Evolutionary conservation across 1,284 basidiomycete genomes (phyloP).

Genomic region (Caloboletus firmus): DNA sequence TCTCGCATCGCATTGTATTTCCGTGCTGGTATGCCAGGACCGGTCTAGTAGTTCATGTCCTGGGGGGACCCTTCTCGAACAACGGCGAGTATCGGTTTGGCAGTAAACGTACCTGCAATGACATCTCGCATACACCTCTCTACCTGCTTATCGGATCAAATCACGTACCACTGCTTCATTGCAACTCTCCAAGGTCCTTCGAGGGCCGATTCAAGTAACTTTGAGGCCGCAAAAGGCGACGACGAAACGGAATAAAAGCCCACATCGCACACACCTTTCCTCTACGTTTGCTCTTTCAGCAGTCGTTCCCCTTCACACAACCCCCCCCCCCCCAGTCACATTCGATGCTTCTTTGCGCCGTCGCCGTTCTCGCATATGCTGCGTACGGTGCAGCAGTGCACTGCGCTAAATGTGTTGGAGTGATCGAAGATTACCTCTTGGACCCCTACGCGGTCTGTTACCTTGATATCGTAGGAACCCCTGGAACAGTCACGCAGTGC

Average conservation of each 20-base stretch:
- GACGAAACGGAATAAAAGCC: neutral
- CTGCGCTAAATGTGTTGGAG: neutral
- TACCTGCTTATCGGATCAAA: neutral
- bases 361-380: conserved; percentile 3
- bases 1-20: neutral
- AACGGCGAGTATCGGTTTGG: neutral
- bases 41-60: neutral
- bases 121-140: neutral
- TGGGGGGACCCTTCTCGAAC: neutral
- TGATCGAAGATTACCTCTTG: neutral
- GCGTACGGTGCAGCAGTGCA: neutral
- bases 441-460: neutral
- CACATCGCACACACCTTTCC: neutral
- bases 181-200: neutral
- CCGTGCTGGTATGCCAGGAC: neutral
- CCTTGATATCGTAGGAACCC: neutral
- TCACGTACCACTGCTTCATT: neutral
- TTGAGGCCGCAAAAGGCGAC: neutral
- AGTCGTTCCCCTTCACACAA: neutral
- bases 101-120: neutral
- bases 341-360: neutral
- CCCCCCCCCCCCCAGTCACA: neutral
- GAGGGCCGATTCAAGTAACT: neutral
- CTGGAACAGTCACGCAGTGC: neutral
- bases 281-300: neutral